phyloP scores from a whole-genome alignment of 257 asterid species.

The Nicotiana knightiana region DNA sequence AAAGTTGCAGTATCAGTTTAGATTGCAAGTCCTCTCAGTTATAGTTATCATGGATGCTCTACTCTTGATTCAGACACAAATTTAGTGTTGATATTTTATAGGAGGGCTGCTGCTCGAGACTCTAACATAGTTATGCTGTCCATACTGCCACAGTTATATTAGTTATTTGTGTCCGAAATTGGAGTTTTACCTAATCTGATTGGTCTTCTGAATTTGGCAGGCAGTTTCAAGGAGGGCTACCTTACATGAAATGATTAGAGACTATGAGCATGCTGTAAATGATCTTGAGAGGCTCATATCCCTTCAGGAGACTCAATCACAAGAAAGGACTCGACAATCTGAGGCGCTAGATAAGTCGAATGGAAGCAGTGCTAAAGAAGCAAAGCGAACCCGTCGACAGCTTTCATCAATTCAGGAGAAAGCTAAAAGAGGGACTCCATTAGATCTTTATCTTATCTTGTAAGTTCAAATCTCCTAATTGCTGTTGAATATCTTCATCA shows the following conservation, averaged over 20 bases:
- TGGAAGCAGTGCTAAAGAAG: slow-evolving; percentile 52
- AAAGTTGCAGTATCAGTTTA: neutral
- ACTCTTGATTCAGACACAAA: neutral
- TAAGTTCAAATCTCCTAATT: slow-evolving; percentile 34
- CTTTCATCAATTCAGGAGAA: slow-evolving; percentile 61
- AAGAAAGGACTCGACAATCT: slow-evolving; percentile 31
- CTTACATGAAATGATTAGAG: slow-evolving; percentile 84
- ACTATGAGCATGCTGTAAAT: slow-evolving; percentile 62
- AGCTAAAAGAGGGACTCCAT: slow-evolving; percentile 47
- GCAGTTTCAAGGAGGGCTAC: slow-evolving; percentile 93
- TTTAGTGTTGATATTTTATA: neutral
- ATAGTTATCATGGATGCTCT: neutral
- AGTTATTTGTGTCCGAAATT: neutral
- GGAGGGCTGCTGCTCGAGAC: neutral
- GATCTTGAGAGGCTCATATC: slow-evolving; percentile 65
- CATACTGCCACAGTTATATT: neutral
- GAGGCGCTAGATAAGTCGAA: slow-evolving; percentile 34
- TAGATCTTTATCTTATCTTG: slow-evolving; percentile 83
- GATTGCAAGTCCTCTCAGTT: neutral
- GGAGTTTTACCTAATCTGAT: neutral
- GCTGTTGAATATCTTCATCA: neutral
- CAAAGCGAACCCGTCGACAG: slow-evolving; percentile 56
- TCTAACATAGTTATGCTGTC: neutral
- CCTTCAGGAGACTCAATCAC: slow-evolving; percentile 57
- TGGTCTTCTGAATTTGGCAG: slow-evolving; percentile 26